A percentile compares a stretch with the other conserved stretches of the same genome.
phyloP scores from a whole-genome alignment of 169 alveolate species.

The Babesia ovata region DNA sequence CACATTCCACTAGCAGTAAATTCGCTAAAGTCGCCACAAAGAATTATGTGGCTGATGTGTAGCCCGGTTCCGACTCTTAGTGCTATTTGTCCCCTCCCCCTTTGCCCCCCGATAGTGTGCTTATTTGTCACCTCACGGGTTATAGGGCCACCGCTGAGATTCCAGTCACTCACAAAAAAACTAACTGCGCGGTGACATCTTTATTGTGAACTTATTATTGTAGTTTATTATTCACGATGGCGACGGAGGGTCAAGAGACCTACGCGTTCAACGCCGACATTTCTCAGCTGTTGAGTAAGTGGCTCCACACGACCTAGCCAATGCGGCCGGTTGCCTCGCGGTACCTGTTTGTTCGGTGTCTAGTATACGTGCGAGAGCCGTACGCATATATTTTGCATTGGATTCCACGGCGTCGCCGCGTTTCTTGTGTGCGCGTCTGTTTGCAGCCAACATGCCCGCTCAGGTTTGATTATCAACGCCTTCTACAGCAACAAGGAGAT shows the following conservation, averaged over 20 bases:
- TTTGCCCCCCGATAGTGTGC: conserved; percentile 2
- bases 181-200: not conserved
- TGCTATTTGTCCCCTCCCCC: conserved; percentile 25
- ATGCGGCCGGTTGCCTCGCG: not conserved
- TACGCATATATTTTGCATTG: too few species aligned
- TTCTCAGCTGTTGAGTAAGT: conserved; percentile 93
- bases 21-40: too few species aligned
- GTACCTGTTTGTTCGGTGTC: too few species aligned
- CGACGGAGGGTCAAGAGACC: conserved; percentile 82
- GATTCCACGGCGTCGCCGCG: not conserved
- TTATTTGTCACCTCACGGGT: conserved; percentile 34
- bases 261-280: conserved; percentile 99
- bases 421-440: not conserved
- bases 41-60: not conserved
- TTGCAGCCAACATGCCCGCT: not conserved
- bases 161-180: conserved; percentile 23
- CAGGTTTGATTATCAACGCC: conserved; percentile 95
- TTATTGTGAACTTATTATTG: conserved; percentile 16
- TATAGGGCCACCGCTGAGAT: conserved; percentile 30
- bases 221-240: conserved; percentile 35
- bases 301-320: not conserved
- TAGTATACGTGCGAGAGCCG: too few species aligned
- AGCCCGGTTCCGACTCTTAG: not conserved
- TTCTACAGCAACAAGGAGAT: conserved; percentile 99
- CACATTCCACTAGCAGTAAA: too few species aligned